Percentiles rank a stretch among this genome's conserved stretches.
phyloP scores from a whole-genome alignment of 345 rosid genomes.

The Linum trigynum region DNA sequence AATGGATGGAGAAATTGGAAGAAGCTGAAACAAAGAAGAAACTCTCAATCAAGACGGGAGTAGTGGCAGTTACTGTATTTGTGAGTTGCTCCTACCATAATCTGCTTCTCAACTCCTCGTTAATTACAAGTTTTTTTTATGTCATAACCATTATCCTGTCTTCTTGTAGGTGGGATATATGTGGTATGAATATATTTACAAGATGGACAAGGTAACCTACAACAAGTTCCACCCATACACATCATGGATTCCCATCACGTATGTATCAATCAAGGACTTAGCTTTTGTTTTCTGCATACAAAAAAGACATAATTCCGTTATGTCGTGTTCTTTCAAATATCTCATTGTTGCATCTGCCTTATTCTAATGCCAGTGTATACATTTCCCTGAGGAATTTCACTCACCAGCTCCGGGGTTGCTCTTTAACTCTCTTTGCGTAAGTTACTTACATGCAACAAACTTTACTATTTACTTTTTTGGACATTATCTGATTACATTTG shows the following conservation, averaged over 20 bases:
- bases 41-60: constrained; percentile 48
- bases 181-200: constrained; percentile 93
- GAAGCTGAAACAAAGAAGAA: constrained; percentile 71
- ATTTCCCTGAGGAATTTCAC: constrained; percentile 84
- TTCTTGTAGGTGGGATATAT: constrained; percentile 67
- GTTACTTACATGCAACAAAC: constrained; percentile 13
- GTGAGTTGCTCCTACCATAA: constrained; percentile 37
- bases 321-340: constrained; percentile 1
- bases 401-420: constrained; percentile 62
- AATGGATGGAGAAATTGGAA: constrained; percentile 96
- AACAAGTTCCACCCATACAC: constrained; percentile 96
- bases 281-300: not conserved
- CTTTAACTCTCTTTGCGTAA: constrained; percentile 81
- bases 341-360: constrained; percentile 15
- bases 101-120: constrained; percentile 3
- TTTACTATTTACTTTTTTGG: not conserved
- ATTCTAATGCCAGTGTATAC: constrained; percentile 54
- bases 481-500: not conserved
- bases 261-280: constrained; percentile 15
- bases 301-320: not conserved
- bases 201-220: constrained; percentile 79
- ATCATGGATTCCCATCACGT: constrained; percentile 99
- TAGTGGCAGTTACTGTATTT: constrained; percentile 39
- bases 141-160: not conserved
- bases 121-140: constrained; percentile 1